A percentile compares a stretch with the other conserved stretches of the same genome.
Conservation (phyloP, 2,329 filamentous ascomycete genomes). For the Cyphellophora europaea region DNA sequence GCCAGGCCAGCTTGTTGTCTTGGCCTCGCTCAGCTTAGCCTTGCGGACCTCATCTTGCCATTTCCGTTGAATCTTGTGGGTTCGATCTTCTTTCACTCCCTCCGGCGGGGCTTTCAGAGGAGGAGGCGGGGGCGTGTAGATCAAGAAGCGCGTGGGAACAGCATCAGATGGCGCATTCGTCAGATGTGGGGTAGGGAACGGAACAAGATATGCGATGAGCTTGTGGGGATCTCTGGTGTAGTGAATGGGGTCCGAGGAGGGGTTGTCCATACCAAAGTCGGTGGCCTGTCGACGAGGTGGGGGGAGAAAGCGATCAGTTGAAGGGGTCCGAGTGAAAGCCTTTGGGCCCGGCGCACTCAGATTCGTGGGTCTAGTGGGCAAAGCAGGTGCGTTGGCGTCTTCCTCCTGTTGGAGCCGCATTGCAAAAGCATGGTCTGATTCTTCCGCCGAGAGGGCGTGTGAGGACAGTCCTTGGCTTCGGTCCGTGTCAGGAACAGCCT, state of each 20-base stretch:
- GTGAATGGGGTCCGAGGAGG: conserved; percentile 26
- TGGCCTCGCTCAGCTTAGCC: conserved; percentile 32
- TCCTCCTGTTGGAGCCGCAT: neutral
- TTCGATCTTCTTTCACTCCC: conserved; percentile 32
- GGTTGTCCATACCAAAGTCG: conserved; percentile 12
- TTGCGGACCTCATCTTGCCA: conserved; percentile 37
- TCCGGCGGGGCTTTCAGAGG: conserved; percentile 30
- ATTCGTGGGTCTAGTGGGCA: neutral
- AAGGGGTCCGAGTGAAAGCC: neutral
- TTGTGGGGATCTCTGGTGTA: conserved; percentile 33
- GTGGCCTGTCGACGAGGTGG: neutral
- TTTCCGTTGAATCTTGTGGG: conserved; percentile 35
- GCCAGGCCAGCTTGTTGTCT: conserved; percentile 32
- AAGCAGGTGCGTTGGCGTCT: neutral
- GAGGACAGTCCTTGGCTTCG: neutral
- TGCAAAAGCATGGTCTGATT: neutral
- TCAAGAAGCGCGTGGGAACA: conserved; percentile 32
- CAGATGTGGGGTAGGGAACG: conserved; percentile 33
- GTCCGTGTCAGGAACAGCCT: neutral
- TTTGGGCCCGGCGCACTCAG: neutral
- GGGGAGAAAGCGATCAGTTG: neutral
- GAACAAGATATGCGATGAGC: conserved; percentile 34
- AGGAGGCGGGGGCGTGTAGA: conserved; percentile 36
- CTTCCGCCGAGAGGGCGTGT: neutral
- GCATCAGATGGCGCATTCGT: conserved; percentile 22